A percentile compares a stretch with the other conserved stretches of the same genome.
phyloP scores from a whole-genome alignment of 768 basidiomycete genomes.

The Suillus fuscotomentosus region DNA sequence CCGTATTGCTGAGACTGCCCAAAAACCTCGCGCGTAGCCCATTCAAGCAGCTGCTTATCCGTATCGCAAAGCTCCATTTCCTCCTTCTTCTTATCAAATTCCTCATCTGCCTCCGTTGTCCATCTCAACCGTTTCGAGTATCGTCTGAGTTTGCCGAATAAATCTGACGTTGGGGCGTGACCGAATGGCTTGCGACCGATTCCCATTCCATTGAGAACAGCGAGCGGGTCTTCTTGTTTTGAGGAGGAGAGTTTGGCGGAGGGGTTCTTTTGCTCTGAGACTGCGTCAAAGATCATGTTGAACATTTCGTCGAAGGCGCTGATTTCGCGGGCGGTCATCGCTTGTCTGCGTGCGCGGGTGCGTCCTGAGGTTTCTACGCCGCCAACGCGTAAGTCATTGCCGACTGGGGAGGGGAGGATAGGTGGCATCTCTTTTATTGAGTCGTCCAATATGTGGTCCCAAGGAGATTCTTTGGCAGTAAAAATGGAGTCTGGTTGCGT shows the following conservation, averaged over 20 bases:
- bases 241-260: slow-evolving; percentile 10
- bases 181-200: slow-evolving; percentile 20
- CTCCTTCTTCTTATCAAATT: slow-evolving; percentile 69
- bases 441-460: slow-evolving; percentile 55
- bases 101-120: slow-evolving; percentile 50
- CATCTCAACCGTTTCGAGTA: slow-evolving; percentile 49
- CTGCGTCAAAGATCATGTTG: slow-evolving; percentile 62
- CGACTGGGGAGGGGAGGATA: slow-evolving; percentile 18
- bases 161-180: slow-evolving; percentile 36
- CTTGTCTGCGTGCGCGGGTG: slow-evolving; percentile 40
- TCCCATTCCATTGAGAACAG: slow-evolving; percentile 7
- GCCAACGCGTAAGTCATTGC: slow-evolving; percentile 14
- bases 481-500: slow-evolving; percentile 31
- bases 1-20: slow-evolving; percentile 52
- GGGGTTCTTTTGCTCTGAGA: slow-evolving; percentile 32
- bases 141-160: slow-evolving; percentile 55
- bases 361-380: not conserved
- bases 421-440: slow-evolving; percentile 32
- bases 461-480: slow-evolving; percentile 36
- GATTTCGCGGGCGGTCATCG: slow-evolving; percentile 69
- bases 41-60: slow-evolving; percentile 70
- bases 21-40: slow-evolving; percentile 72
- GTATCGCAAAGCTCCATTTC: slow-evolving; percentile 67
- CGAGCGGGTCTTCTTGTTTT: not conserved
- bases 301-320: slow-evolving; percentile 73